Evolutionary conservation across 1,139 yeast species (phyloP).

Genomic region (Suhomyces ambrosiae): DNA sequence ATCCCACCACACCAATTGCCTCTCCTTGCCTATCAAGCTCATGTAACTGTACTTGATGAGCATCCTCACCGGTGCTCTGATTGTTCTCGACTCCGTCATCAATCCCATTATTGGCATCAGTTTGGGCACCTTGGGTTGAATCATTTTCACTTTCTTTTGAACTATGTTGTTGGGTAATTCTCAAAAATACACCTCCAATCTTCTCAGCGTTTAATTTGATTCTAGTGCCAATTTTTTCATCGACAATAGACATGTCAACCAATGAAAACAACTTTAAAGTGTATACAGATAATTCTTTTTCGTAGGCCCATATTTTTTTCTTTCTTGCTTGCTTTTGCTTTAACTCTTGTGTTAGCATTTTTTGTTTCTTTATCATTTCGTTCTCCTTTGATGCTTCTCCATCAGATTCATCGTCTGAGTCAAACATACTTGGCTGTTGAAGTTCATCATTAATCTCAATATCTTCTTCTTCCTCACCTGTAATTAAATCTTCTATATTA

Average conservation of each 20-base stretch:
- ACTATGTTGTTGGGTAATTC: slow-evolving; percentile 26
- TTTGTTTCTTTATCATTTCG: slow-evolving; percentile 10
- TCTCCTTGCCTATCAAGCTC: too few species aligned
- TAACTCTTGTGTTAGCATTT: slow-evolving; percentile 11
- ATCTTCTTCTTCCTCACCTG: slow-evolving; percentile 15
- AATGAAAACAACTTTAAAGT: slow-evolving; percentile 53
- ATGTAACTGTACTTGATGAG: too few species aligned
- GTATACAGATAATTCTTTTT: slow-evolving; percentile 52
- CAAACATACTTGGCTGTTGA: slow-evolving; percentile 20
- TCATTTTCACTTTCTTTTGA: neutral
- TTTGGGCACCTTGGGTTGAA: neutral
- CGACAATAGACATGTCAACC: slow-evolving; percentile 41
- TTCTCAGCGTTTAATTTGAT: slow-evolving; percentile 47
- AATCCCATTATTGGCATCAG: neutral
- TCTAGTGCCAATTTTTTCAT: slow-evolving; percentile 35
- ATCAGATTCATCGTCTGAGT: slow-evolving; percentile 22
- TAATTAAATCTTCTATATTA: slow-evolving; percentile 42
- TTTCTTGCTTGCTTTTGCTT: slow-evolving; percentile 16
- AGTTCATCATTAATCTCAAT: slow-evolving; percentile 15
- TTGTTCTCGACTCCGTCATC: neutral
- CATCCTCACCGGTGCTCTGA: neutral
- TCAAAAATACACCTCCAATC: slow-evolving; percentile 46
- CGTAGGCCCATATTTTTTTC: slow-evolving; percentile 34
- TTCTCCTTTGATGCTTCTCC: slow-evolving; percentile 16
- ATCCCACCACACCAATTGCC: too few species aligned